These are phyloP conservation scores for Fusarium ambrosium DNA, from an alignment of 2,329 filamentous ascomycete species.

Conservation along the genomic window DNA sequence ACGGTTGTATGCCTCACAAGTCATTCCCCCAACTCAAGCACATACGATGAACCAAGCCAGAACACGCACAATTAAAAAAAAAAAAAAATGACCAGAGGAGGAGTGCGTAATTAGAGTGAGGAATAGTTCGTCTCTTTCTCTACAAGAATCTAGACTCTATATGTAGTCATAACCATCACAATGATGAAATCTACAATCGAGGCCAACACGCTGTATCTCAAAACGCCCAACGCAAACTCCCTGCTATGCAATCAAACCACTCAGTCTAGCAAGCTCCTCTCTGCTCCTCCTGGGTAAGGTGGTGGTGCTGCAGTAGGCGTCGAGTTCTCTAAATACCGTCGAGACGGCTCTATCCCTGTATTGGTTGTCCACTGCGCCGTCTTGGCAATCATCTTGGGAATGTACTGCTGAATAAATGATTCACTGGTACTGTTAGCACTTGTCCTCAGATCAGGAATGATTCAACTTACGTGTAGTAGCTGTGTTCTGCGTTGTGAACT, in stretches of 20 bases:
- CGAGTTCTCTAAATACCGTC: conserved; percentile 9
- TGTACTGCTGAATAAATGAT: conserved; percentile 83
- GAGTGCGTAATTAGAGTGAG: neutral
- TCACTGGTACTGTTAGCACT: conserved; percentile 64
- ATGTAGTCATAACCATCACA: conserved; percentile 6
- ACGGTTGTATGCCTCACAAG: too few relatives aligned
- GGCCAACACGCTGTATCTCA: conserved; percentile 12
- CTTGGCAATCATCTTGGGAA: conserved; percentile 75
- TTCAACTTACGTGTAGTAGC: conserved; percentile 78
- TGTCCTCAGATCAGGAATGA: neutral
- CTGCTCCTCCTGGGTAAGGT: conserved; percentile 15
- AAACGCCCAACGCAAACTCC: conserved; percentile 25
- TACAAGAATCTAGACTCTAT: conserved; percentile 33
- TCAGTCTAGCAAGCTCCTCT: conserved; percentile 45
- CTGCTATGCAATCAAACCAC: conserved; percentile 24
- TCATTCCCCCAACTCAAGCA: neutral
- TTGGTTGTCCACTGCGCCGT: conserved; percentile 55
- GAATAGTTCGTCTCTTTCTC: neutral
- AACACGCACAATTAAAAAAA: neutral
- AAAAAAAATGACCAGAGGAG: neutral
- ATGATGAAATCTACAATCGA: conserved; percentile 12
- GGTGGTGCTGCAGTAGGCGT: conserved; percentile 23
- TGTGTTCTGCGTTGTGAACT: conserved; percentile 83
- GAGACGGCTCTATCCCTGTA: conserved; percentile 17
- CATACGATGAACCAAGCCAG: fast-evolving